Conservation (phyloP, 805 yeast genomes). For the Wickerhamiella nectarea region DNA sequence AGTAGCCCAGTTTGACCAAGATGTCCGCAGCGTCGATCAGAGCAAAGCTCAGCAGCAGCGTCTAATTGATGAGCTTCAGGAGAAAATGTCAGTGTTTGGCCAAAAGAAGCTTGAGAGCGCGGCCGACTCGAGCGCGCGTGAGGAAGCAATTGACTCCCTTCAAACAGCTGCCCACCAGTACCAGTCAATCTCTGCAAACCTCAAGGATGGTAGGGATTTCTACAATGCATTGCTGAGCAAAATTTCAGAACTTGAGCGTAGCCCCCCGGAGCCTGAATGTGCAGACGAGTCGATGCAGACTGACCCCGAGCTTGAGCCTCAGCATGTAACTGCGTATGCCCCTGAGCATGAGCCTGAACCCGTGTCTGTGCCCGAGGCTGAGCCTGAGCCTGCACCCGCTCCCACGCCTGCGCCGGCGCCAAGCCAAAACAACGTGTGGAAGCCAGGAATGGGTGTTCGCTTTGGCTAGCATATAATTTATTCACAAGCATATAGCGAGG, state of each 20-base stretch:
- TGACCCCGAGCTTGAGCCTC: conserved; percentile 37
- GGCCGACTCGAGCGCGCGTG: neutral
- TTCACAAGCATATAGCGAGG: too few relatives aligned
- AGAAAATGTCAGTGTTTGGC: conserved; percentile 1
- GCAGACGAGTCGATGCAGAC: conserved; percentile 31
- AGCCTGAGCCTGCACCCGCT: too few relatives aligned
- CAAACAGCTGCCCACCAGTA: conserved; percentile 39
- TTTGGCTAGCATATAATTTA: neutral
- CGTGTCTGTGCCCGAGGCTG: neutral
- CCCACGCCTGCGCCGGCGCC: neutral
- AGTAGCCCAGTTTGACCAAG: conserved; percentile 9
- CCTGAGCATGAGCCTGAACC: conserved; percentile 8
- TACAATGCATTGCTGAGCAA: conserved; percentile 46
- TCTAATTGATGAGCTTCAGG: neutral
- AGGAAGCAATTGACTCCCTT: conserved; percentile 34
- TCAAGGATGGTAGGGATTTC: conserved; percentile 57
- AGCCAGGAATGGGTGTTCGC: neutral
- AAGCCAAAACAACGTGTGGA: neutral
- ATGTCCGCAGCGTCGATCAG: conserved; percentile 27
- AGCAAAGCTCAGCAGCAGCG: neutral
- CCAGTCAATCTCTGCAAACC: conserved; percentile 42
- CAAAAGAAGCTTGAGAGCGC: conserved; percentile 28
- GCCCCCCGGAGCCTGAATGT: conserved; percentile 29
- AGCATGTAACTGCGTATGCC: conserved; percentile 21
- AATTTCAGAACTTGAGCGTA: conserved; percentile 32